A percentile compares a stretch with the other conserved stretches of the same genome.
Evolutionary conservation across 306 rosid genomes (phyloP).

Genomic region (Vigna angularis): DNA sequence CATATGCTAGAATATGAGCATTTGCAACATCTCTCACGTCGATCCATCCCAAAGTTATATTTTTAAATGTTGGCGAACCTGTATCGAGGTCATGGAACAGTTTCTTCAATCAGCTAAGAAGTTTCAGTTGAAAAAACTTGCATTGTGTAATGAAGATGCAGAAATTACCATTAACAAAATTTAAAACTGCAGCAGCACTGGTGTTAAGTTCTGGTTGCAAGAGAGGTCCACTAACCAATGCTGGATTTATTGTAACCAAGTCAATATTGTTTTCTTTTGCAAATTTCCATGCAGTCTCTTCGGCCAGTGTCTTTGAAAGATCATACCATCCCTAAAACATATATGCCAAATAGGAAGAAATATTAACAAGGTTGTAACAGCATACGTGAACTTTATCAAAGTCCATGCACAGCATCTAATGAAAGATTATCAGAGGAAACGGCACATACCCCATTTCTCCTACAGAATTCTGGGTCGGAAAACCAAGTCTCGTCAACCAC

Average conservation of each 20-base stretch:
- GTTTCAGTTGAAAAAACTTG: neutral
- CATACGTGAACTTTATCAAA: neutral
- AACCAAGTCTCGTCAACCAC: constrained; percentile 52
- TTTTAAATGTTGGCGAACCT: constrained; percentile 66
- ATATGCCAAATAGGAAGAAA: constrained; percentile 10
- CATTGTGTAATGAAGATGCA: neutral
- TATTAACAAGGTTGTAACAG: neutral
- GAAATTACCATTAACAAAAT: constrained; percentile 55
- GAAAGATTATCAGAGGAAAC: too few species aligned
- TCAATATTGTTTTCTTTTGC: constrained; percentile 71
- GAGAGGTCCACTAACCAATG: constrained; percentile 73
- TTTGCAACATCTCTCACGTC: constrained; percentile 76
- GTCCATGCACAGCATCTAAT: too few species aligned
- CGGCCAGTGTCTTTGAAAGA: constrained; percentile 71
- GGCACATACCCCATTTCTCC: constrained; percentile 27
- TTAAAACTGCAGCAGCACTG: constrained; percentile 54
- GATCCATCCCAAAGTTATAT: constrained; percentile 62
- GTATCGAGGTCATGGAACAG: constrained; percentile 8
- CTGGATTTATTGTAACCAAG: constrained; percentile 70
- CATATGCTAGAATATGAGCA: constrained; percentile 77
- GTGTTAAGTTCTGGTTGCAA: constrained; percentile 67
- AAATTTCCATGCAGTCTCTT: constrained; percentile 77
- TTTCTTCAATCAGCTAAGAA: constrained; percentile 9
- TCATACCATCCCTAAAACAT: constrained; percentile 64
- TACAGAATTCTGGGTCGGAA: constrained; percentile 39